Base-by-base conservation (phyloP, 768 basidiomycete genomes). In the Leccinellum luteum region DNA sequence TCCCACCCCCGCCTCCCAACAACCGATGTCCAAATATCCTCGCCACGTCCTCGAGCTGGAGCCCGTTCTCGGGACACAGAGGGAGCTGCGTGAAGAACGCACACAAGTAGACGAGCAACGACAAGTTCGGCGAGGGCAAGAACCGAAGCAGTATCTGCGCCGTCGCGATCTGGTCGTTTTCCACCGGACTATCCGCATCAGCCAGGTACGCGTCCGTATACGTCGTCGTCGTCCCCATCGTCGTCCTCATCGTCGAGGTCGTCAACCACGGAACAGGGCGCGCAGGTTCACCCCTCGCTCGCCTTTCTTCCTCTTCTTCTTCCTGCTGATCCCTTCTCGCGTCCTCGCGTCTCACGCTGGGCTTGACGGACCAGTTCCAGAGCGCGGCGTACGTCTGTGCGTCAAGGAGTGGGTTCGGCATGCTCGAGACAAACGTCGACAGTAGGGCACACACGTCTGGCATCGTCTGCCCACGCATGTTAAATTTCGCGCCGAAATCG, bases 61-160 rank as follows among this genome's bases (percentile, higher is more conserved):
- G 63, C 1, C 76, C 75, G 57, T 84, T 83, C 45, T 79, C 79
- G 1, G 80, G 77, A 54, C 76, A 79, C 7, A 81, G 70, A 3
- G 79, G 81, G 0, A 82, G 66, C 60, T 84, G 81, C 1, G 78
- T 78, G 63, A 82, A 80, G 65, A 82, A 81, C 6, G 73, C 73
- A 53, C 76, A 70, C 32, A 82, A 73, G 61, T 82, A 80, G 41
- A 72, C 64, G 49, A 83, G 71, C 4, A 81, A 67, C 32, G 74
- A 74, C 57, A 79, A 71, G 52, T 74, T 68, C 13, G 70, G 60
- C 2, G 70, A 69, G 1, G 81, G 78, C 6, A 83, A 74, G 47
- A 85, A 74, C 7, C 79, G 78, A n/a, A 85, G 74, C 51, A 84
- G 65, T 61, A 79, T 70, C 55, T 79, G 79, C 14, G 81, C 81